Evolutionary conservation across 768 basidiomycete genomes (phyloP), one percentile per base, ranked within the genome.

Genomic region (Suillus lakei): DNA sequence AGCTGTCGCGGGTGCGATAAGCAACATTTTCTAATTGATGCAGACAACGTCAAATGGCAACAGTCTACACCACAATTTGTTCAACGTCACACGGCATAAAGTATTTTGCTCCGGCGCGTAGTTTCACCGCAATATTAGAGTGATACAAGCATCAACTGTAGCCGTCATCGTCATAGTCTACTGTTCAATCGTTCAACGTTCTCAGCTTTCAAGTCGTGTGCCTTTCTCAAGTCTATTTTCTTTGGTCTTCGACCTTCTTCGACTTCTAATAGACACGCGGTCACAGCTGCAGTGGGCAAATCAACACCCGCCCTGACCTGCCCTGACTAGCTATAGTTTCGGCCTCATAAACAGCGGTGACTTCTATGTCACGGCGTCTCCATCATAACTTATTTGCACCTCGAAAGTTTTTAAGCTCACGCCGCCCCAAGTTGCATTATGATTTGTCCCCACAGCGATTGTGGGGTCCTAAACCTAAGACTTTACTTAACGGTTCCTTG

Each of bases 301-400:
- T 41, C 26, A 56, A 56, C 16, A 18, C 2, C n/a, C 13, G 36
- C 55, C 54, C 54, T 23, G 34, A 36, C 54, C 34, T 16, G 56
- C 56, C 58, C 58, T 59, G 26, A 39, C 39, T 59, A 41, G 9
- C 23, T 26, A 58, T 58, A 23, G 56, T 41, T 41, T 41, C 58
- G 58, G 26, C 58, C 58, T 41, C 39, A 28, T 18, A 59, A 59
- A 59, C 58, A 59, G 58, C 58, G 58, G 58, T 59, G 58, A 59
- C 58, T 59, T 58, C 26, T 5, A 5, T 58, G 8, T 38, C 36
- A 34, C 32, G 23, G 10, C 38, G 23, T 58, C 56, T 39, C 56
- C 38, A 16, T 18, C 16, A 26, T 56, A 16, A 56, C 34, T 38
- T 58, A 58, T 58, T 58, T 28, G 58, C 38, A 59, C 39, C 58